Base-by-base conservation (phyloP, 2,329 filamentous ascomycete species). In the Saccharata proteae region DNA sequence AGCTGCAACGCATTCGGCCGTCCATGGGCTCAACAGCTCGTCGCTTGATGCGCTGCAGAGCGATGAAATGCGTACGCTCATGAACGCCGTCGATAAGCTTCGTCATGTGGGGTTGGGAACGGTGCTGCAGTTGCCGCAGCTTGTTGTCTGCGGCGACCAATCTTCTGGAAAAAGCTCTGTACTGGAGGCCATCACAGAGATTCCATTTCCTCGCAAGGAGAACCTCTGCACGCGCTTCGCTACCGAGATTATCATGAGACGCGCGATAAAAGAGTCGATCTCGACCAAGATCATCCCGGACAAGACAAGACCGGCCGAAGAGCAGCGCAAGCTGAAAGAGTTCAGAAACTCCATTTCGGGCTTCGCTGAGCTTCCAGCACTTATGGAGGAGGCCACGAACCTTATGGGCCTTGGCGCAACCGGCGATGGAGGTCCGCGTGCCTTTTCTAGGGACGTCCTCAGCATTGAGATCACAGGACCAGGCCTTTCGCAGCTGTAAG, bases 151-250 rank as follows among this genome's bases (percentile, higher is more conserved):
- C 16, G 72, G 74, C 4, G 66, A 74, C 32, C 69, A 74, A 34
- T 73, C 67, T 0, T 65, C 66, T 1, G 74, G 73, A 3, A 79
- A 79, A 44, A 73, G 66, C n/a, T 77, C 71, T 0, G 70, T 77
- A 0, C 61, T 79, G 0, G 69, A 78, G 39, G 74, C 74, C 0
- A 70, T 80, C 27, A 71, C 72, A 0, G 62, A 67, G 7, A 65
- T 80, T 2, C 62, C 62, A 0, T 77, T 79, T 27, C 68, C 71
- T 0, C 54, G 64, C 8, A 67, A 73, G 4, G 64, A 65, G 10
- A 64, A 55, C 15, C 35, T 71, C 0, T 77, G 71, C 43, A 78
- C 74, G 0, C 58, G 69, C 0, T 77, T 77, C 37, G 65, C 73
- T 0, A 77, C 71, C 0, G 70, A 78, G 42, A 49, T 77, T 4